A percentile compares a stretch with the other conserved stretches of the same genome.
These are phyloP conservation scores for Dujonia santamariae DNA, from an alignment of 1,139 yeast genomes.

Conservation along the genomic window DNA sequence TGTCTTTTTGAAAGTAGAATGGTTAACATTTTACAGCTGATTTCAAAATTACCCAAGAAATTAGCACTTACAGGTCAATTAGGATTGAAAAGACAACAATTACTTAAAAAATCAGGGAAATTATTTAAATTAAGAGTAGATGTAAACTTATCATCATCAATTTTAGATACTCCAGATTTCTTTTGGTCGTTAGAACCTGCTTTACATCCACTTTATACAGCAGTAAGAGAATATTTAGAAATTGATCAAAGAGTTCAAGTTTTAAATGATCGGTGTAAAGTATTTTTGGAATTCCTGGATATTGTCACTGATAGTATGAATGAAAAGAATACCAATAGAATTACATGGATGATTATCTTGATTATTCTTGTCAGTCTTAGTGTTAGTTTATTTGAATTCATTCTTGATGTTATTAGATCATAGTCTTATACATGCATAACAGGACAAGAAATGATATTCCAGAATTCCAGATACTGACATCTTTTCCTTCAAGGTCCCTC, in stretches of 20 bases:
- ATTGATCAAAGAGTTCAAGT: constrained; percentile 94
- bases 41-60: constrained; percentile 83
- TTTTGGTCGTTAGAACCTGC: constrained; percentile 98
- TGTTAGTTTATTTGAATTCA: constrained; percentile 52
- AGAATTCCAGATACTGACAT: background rate
- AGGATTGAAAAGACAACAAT: constrained; percentile 74
- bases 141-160: constrained; percentile 86
- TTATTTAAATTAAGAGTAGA: constrained; percentile 88
- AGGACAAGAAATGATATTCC: no score
- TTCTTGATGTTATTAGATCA: constrained; percentile 35
- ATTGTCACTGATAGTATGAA: constrained; percentile 92
- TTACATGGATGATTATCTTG: constrained; percentile 85
- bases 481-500: no score
- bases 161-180: constrained; percentile 91
- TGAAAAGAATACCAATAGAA: constrained; percentile 85
- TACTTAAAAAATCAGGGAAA: constrained; percentile 84
- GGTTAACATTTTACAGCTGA: constrained; percentile 79
- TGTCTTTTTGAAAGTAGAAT: constrained; percentile 90
- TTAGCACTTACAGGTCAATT: constrained; percentile 86
- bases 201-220: constrained; percentile 83
- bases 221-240: constrained; percentile 88
- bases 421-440: no score
- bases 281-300: constrained; percentile 88
- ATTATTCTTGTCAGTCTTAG: constrained; percentile 76
- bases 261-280: constrained; percentile 88